Base-by-base conservation (phyloP, 2,329 filamentous ascomycete genomes). In the Gliomastix tumulicola region DNA sequence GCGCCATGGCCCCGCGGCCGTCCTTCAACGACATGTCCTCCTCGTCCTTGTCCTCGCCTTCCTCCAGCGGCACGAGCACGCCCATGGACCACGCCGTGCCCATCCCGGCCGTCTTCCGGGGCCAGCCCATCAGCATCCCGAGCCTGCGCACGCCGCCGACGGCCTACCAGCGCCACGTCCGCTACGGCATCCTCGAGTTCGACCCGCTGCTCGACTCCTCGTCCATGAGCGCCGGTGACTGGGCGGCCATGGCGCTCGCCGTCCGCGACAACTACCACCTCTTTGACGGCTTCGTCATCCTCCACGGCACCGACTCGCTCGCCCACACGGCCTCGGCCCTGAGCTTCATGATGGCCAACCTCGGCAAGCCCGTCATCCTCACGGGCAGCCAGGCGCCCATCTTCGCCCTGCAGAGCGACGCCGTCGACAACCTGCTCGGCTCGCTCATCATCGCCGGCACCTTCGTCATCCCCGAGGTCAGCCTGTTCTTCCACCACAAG, bases 381-480 rank as follows among this genome's bases (percentile, higher is more conserved):
- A 96, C 89, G 1, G 82, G 82, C 2, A 84, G 80, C 4, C 83
- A 88, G 55, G 84, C 88, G 1, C 87, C 87, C 32, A 95, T 96
- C 73, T 84, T 92, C 49, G 82, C 89, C 42, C 75, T 94, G 19
- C 88, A 95, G 60, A 92, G 84, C 35, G 89, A 96, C 57, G 89
- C 88, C 9, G 84, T 88, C 25, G 88, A 94, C 63, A 96, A 95
- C 52, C 73, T 96, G 11, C 74, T 95, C 6, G 86, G 86, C 16
- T 89, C 87, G 2, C 72, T 95, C 51, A 88, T 95, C 53, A 83
- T 95, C 38, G 89, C 89, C 4, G 88, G 88, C 22, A 92, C 92
- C 41, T 94, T 94, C 54, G 84, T 88, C 65, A 87, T 96, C 40
- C 88, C 89, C 1, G 89, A 95, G 57, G 89, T 96, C 36, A 89